Percentiles rank a stretch among this genome's conserved stretches.
Conservation (phyloP, 2,329 filamentous ascomycete species). For the Fusarium piperis region DNA sequence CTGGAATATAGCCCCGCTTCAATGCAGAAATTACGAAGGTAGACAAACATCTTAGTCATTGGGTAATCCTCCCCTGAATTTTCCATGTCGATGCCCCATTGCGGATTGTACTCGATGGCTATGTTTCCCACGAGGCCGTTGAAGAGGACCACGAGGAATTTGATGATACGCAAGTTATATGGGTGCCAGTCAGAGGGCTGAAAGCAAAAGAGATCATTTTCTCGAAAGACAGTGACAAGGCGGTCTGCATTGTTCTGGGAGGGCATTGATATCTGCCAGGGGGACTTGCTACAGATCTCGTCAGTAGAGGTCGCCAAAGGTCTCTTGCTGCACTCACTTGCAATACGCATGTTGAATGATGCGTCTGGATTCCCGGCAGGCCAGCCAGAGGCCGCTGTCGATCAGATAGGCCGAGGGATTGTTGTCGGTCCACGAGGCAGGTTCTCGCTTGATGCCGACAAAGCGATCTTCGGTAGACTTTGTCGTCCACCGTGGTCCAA, state of each 20-base stretch:
- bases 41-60: fast-evolving
- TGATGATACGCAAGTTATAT: fast-evolving
- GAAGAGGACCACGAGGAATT: not conserved
- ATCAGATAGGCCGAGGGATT: not conserved
- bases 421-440: not conserved
- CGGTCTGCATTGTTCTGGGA: too few relatives aligned
- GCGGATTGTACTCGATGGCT: not conserved
- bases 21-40: not conserved
- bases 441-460: not conserved
- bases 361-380: not conserved
- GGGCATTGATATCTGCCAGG: too few relatives aligned
- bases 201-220: not conserved
- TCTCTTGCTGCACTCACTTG: too few relatives aligned
- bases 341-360: too few relatives aligned
- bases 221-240: not conserved
- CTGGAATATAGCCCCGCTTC: too few relatives aligned
- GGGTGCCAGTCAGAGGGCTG: not conserved
- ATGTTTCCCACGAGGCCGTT: not conserved
- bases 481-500: not conserved
- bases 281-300: too few relatives aligned
- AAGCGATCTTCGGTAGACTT: not conserved
- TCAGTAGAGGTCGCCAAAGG: too few relatives aligned
- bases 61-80: not conserved
- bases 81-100: not conserved
- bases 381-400: not conserved